Conservation (phyloP, 176 grass and related monocot species). For the Guadua angustifolia region DNA sequence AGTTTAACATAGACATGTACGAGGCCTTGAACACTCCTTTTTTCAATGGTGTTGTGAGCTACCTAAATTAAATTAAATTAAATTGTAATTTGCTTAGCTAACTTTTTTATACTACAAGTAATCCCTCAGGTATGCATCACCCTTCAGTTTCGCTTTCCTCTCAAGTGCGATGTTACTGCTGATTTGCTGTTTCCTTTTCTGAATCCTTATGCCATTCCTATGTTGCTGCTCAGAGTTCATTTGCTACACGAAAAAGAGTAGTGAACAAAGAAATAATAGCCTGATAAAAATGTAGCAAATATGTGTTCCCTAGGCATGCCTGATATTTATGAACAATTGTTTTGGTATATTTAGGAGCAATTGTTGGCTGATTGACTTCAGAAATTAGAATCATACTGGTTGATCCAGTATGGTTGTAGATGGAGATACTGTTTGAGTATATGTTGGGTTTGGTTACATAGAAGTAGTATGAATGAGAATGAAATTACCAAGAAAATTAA, state of each 20-base stretch:
- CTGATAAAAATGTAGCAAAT: neutral
- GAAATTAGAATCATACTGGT: neutral
- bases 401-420: neutral
- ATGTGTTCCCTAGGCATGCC: too few relatives aligned
- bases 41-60: conserved; percentile 11
- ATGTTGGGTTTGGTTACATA: neutral
- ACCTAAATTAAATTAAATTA: neutral
- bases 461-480: neutral
- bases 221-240: neutral
- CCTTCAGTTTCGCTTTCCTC: neutral
- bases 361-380: neutral
- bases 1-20: conserved; percentile 3
- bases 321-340: neutral
- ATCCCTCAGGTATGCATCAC: neutral
- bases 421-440: neutral
- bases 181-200: neutral
- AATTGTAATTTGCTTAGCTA: neutral
- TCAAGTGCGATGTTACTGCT: neutral
- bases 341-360: neutral
- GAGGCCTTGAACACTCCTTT: neutral
- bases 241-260: neutral
- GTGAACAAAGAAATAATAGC: neutral
- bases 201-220: neutral
- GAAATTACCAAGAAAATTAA: neutral
- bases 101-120: neutral